These are phyloP conservation scores for Pleodorina starrii DNA, from an alignment of 139 green algal genomes.

Conservation along the genomic window DNA sequence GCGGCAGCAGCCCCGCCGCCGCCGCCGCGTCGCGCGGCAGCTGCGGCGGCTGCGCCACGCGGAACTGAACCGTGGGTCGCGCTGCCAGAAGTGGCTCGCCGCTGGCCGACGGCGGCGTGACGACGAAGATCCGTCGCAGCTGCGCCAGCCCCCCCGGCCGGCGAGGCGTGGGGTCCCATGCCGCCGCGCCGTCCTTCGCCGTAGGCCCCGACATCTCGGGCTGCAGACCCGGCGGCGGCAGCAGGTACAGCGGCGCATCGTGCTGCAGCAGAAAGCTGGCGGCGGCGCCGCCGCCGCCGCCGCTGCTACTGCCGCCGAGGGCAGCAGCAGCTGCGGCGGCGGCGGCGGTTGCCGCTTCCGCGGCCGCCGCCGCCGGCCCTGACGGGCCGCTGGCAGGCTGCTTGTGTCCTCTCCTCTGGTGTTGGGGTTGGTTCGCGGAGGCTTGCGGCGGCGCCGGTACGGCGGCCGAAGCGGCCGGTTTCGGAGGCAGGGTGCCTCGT, in stretches of 20 bases:
- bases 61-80: constrained; percentile 40
- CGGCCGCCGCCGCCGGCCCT: not conserved
- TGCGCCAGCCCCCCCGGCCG: constrained; percentile 3
- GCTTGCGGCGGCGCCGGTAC: too few relatives aligned
- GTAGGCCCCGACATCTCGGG: not conserved
- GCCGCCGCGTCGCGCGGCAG: constrained; percentile 18
- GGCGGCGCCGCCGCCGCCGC: not conserved
- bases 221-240: not conserved
- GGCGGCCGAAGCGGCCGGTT: too few relatives aligned
- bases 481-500: not conserved
- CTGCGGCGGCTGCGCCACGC: not conserved
- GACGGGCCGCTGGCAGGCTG: not conserved
- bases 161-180: constrained; percentile 25
- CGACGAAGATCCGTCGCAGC: constrained; percentile 22
- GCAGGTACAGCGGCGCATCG: constrained; percentile 43
- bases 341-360: too few relatives aligned
- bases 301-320: not conserved
- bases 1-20: not conserved
- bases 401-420: not conserved
- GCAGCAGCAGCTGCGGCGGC: not conserved
- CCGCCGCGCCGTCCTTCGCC: not conserved
- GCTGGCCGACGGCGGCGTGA: constrained; percentile 8
- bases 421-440: not conserved
- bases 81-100: constrained; percentile 28
- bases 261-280: constrained; percentile 44